A percentile compares a stretch with the other conserved stretches of the same genome.
phyloP scores from a whole-genome alignment of 441 rosid species.

The Bruguiera hainesii region DNA sequence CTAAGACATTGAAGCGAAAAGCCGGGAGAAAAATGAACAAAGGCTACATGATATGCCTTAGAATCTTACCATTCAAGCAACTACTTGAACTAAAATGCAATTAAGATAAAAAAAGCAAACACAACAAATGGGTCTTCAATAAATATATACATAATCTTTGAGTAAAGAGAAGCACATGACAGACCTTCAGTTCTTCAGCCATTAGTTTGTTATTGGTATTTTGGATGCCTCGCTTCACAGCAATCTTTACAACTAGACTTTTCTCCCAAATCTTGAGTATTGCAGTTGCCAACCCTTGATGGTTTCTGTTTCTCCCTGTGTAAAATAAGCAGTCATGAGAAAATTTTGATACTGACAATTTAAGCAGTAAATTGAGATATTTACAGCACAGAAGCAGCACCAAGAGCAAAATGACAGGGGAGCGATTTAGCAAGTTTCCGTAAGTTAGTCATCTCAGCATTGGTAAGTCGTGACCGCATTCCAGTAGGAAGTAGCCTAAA shows the following conservation, averaged over 20 bases:
- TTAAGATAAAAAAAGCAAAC: background rate
- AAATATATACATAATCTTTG: background rate
- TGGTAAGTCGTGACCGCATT: constrained; percentile 85
- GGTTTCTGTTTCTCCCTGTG: constrained; percentile 91
- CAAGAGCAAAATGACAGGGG: constrained; percentile 98
- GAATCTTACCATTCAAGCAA: constrained; percentile 15
- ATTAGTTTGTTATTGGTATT: constrained; percentile 96
- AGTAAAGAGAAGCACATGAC: constrained; percentile 15
- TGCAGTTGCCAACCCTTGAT: constrained; percentile 92
- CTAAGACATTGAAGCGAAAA: constrained; percentile 6
- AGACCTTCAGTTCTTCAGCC: constrained; percentile 94
- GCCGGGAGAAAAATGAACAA: background rate
- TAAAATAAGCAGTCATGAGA: constrained; percentile 22
- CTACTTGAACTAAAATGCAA: constrained; percentile 9
- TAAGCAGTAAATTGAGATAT: constrained; percentile 16
- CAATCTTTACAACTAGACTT: constrained; percentile 82
- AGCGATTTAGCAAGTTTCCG: constrained; percentile 84
- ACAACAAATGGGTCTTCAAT: background rate
- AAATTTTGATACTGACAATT: constrained; percentile 18
- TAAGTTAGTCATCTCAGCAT: constrained; percentile 93
- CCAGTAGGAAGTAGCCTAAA: constrained; percentile 95
- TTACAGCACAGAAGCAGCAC: constrained; percentile 39
- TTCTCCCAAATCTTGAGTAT: constrained; percentile 92
- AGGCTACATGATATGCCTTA: background rate
- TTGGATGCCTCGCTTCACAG: constrained; percentile 96